Evolutionary conservation across 495 filamentous ascomycete species (phyloP), one percentile per base, ranked within the genome.

Genomic region (Neurospora sublineolata): DNA sequence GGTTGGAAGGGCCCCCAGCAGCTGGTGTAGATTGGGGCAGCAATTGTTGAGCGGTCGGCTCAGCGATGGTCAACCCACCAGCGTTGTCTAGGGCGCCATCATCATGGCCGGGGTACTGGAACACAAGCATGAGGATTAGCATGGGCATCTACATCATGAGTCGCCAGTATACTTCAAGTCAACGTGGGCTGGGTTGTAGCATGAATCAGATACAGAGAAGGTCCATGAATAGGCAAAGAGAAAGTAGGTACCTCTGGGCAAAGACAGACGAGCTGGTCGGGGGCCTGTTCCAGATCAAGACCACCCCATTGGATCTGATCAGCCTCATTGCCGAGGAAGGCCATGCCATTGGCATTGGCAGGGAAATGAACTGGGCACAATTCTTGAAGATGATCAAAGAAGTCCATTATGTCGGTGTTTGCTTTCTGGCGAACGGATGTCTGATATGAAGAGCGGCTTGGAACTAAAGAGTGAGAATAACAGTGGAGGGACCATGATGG

Each of bases 1-100:
- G n/a, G 12, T 8, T 16, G 52, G 6, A 16, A 60, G 3, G 1
- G 0, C 0, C 11, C 12, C 46, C 46, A 3, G 1, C 0, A 27
- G 46, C 10, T 27, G 23, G 8, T 3, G 16, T 18, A 4, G 14
- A 4, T 6, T n/a, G 16, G 16, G 3, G 0, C 0, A 46, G n/a
- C n/a, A 0, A 23, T 2, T 7, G 14, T 40, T 6, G 11, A 40
- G 14, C 39, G 0, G 14, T 3, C 12, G 39, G 14, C 14, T 14
- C 39, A 2, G 39, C 1, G 14, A 40, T 14, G 39, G 1, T 5
- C 39, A 16, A 40, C 0, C 0, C 20, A 3, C 52, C 6, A 8
- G 52, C 27, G 0, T 33, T 3, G 0, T 33, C 0, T 6, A 3
- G 46, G 3, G 8, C 3, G 52, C 1, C 14, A 60, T 16, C 3